Percentiles rank a stretch among this genome's conserved stretches.
Evolutionary conservation across 129 eudicot genomes (phyloP).

Genomic region (Silybum marianum): DNA sequence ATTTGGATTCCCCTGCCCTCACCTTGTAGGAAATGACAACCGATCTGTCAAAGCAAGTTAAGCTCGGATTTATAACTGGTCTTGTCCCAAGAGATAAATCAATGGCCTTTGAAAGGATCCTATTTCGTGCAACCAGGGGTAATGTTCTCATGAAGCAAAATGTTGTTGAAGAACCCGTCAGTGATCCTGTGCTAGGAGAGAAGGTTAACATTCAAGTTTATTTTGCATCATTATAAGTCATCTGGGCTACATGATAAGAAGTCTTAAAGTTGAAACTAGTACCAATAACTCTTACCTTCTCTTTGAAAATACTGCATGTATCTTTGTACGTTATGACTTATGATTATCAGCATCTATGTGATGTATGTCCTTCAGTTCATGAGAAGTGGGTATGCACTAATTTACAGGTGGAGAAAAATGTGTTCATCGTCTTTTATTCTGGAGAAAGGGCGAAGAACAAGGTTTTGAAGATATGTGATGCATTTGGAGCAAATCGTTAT

Average conservation of each 20-base stretch:
- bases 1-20: not conserved
- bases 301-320: constrained; percentile 1
- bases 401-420: constrained; percentile 84
- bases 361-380: constrained; percentile 18
- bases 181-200: constrained; percentile 77
- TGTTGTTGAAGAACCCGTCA: constrained; percentile 58
- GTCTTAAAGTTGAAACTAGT: not conserved
- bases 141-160: constrained; percentile 78
- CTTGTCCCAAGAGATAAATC: constrained; percentile 77
- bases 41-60: constrained; percentile 69
- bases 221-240: constrained; percentile 3
- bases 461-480: constrained; percentile 87
- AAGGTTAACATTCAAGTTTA: constrained; percentile 44
- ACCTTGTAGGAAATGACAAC: constrained; percentile 59
- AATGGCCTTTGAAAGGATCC: constrained; percentile 83
- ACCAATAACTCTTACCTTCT: not conserved
- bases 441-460: constrained; percentile 91
- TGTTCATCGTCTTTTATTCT: constrained; percentile 74
- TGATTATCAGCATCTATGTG: not conserved
- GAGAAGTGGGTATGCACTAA: constrained; percentile 19
- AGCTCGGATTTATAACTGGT: constrained; percentile 76
- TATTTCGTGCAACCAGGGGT: constrained; percentile 94
- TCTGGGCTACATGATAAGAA: not conserved
- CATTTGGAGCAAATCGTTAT: constrained; percentile 93
- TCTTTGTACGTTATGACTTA: not conserved